Conservation (phyloP, 768 basidiomycete species). For the Candolleomyces eurysporus region DNA sequence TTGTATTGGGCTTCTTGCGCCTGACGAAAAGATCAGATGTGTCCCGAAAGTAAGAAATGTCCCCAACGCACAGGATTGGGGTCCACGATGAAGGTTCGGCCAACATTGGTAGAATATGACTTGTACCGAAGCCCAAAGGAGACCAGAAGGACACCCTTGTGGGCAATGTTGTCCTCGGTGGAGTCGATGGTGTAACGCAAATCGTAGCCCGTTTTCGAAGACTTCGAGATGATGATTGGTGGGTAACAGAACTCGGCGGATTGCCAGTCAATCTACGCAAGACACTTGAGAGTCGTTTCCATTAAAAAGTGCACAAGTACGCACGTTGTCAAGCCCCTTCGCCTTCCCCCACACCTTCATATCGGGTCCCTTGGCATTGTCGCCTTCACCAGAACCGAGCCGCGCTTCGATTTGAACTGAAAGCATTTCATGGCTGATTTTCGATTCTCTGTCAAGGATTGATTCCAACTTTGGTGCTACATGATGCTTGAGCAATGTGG, state of each 20-base stretch:
- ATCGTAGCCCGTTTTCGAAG: constrained; percentile 82
- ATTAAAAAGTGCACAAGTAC: constrained; percentile 24
- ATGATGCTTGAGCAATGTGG: constrained; percentile 81
- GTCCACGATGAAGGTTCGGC: constrained; percentile 93
- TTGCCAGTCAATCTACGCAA: constrained; percentile 77
- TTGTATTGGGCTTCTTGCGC: constrained; percentile 90
- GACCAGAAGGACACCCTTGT: constrained; percentile 86
- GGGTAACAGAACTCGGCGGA: constrained; percentile 92
- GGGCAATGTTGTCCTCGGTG: constrained; percentile 75
- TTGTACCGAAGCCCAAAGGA: constrained; percentile 90
- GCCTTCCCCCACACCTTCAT: constrained; percentile 90
- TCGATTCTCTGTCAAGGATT: constrained; percentile 89
- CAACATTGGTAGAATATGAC: constrained; percentile 90
- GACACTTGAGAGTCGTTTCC: constrained; percentile 3
- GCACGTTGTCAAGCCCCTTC: constrained; percentile 69
- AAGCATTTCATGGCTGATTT: constrained; percentile 85
- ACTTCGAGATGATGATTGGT: constrained; percentile 93
- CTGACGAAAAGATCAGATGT: constrained; percentile 37
- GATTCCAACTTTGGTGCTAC: constrained; percentile 86
- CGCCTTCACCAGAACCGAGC: constrained; percentile 82
- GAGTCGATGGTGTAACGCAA: constrained; percentile 85
- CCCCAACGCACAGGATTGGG: constrained; percentile 66
- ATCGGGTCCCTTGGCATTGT: constrained; percentile 78
- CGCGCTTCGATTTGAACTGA: constrained; percentile 84
- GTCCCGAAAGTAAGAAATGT: neutral